phyloP scores from a whole-genome alignment of 2,329 filamentous ascomycete genomes.

The Penicillium oxalicum region DNA sequence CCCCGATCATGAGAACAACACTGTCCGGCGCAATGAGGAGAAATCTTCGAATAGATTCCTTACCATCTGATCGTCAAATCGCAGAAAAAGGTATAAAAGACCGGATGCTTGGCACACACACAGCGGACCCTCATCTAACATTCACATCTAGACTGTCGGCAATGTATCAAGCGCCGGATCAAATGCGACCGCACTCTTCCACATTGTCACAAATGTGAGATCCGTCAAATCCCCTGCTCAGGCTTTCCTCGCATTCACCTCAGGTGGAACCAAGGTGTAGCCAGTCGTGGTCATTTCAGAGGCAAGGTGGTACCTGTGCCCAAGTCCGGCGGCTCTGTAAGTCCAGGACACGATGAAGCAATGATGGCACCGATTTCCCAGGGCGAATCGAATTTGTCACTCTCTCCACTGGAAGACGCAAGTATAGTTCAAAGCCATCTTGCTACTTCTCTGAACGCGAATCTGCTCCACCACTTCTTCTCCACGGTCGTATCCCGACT shows the following conservation, averaged over 20 bases:
- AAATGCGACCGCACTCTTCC: constrained; percentile 33
- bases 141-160: constrained; percentile 27
- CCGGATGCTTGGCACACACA: not conserved
- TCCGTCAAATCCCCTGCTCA: constrained; percentile 29
- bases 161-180: constrained; percentile 32
- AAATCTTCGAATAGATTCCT: constrained; percentile 13
- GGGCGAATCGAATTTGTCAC: too few species aligned
- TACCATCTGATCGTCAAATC: constrained; percentile 9
- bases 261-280: constrained; percentile 31
- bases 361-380: not conserved
- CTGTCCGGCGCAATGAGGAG: not conserved
- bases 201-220: constrained; percentile 32
- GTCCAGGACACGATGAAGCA: not conserved
- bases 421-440: not conserved
- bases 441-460: constrained; percentile 3
- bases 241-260: constrained; percentile 28
- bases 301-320: constrained; percentile 3
- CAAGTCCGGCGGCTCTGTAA: not conserved
- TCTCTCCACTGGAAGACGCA: not conserved
- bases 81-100: constrained; percentile 9
- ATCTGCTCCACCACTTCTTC: constrained; percentile 19
- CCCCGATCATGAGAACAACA: not conserved
- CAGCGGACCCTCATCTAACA: not conserved
- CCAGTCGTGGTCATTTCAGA: constrained; percentile 11
- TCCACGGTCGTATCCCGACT: constrained; percentile 15